Evolutionary conservation across 257 asterid species (phyloP), one percentile per base, ranked within the genome.

Genomic region (Nicotiana noctiflora): DNA sequence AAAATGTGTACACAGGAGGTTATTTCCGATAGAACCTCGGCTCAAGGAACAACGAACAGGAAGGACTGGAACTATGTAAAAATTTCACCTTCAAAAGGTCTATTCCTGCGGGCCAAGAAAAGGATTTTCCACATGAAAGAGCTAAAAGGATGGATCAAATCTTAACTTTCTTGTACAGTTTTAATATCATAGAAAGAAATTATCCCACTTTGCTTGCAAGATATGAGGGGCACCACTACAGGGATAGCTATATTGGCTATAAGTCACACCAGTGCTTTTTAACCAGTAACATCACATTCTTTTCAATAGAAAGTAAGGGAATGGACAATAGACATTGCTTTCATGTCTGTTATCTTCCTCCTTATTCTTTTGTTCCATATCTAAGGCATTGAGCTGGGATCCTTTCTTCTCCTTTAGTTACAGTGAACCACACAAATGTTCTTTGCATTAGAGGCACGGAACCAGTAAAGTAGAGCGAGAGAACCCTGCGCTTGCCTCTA

Each of bases 401-500:
- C 78, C 78, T 49, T 13, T 49, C 61, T 13, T 74, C 23, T 49
- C 61, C 59, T 46, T 21, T 44, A 44, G 19, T 53, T 21, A 70
- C 59, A 46, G 60, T 49, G 3, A 74, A n/a, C 59, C 59, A 74
- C 61, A 74, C 15, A 74, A 49, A 15, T 46, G 61, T 74, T 14
- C 25, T 21, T 40, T 74, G 78, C 78, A 49, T 74, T 74, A 68
- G 60, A 49, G 37, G 60, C 77, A 13, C 49, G 40, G 60, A 46
- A 46, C 60, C 14, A 23, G 15, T 25, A 74, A 23, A 72, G 62
- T 17, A 56, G 25, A 18, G 25, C 8, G 23, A 56, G 10, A 74
- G 60, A 74, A 74, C 78, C 78, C 61, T 74, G 60, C 78, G 49
- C 46, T 74, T 74, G 40, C 78, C 78, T 23, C 61, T 74, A 49